Conservation (phyloP, 2,329 filamentous ascomycete species). For the Rhytidhysteron rufulum region DNA sequence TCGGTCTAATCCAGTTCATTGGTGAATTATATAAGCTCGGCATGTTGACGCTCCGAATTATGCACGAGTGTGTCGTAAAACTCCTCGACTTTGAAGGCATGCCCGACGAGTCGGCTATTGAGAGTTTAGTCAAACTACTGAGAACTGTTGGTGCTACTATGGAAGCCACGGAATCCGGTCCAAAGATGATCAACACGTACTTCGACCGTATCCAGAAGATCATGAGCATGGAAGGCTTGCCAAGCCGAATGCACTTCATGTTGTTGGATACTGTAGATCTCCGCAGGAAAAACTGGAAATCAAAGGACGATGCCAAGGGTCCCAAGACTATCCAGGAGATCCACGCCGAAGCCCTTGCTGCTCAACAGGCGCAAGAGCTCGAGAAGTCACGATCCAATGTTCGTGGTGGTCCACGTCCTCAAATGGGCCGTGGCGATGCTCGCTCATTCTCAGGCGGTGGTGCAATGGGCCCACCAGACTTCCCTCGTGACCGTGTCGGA, state of each 20-base stretch:
- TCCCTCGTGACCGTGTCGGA: slow-evolving; percentile 74
- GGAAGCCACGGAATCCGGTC: slow-evolving; percentile 74
- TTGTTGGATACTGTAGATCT: slow-evolving; percentile 91
- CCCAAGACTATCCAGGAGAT: slow-evolving; percentile 96
- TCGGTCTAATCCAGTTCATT: slow-evolving; percentile 98
- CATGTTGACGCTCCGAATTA: slow-evolving; percentile 98
- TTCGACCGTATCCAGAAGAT: slow-evolving; percentile 83
- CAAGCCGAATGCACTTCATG: slow-evolving; percentile 93
- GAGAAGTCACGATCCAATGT: slow-evolving; percentile 56
- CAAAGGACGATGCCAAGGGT: slow-evolving; percentile 88
- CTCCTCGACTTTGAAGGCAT: slow-evolving; percentile 91
- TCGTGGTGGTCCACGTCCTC: slow-evolving; percentile 64
- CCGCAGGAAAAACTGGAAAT: slow-evolving; percentile 71
- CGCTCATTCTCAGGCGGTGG: slow-evolving; percentile 73
- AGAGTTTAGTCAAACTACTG: slow-evolving; percentile 90
- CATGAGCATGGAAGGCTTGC: slow-evolving; percentile 69
- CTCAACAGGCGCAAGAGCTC: slow-evolving; percentile 75
- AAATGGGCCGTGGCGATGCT: slow-evolving; percentile 78
- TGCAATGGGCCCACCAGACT: slow-evolving; percentile 67
- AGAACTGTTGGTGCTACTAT: slow-evolving; percentile 87
- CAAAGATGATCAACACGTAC: slow-evolving; percentile 86
- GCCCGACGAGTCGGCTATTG: slow-evolving; percentile 93
- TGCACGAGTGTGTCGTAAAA: slow-evolving; percentile 98
- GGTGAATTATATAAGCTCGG: slow-evolving; percentile 97
- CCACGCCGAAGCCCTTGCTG: slow-evolving; percentile 74